phyloP scores from a whole-genome alignment of 2,329 filamentous ascomycete genomes.

The Alternaria gansuensis region DNA sequence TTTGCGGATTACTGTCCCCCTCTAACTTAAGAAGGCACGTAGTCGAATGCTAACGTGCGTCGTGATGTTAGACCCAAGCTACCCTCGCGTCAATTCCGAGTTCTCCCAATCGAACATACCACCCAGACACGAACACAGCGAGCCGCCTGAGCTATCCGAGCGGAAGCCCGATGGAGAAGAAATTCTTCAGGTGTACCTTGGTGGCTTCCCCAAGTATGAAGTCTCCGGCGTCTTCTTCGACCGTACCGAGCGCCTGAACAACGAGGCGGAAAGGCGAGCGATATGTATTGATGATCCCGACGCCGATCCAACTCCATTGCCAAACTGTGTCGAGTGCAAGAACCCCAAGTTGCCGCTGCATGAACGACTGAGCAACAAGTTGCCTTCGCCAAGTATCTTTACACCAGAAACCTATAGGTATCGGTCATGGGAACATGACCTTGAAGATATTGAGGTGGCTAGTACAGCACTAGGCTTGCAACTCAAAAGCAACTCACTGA shows the following conservation, averaged over 20 bases:
- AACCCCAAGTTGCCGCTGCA: not conserved
- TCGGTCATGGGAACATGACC: not conserved
- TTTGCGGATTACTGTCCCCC: not conserved
- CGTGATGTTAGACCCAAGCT: not conserved
- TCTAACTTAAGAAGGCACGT: not conserved
- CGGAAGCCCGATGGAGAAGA: not conserved
- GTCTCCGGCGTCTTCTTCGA: not conserved
- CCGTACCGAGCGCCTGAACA: not conserved
- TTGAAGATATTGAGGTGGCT: not conserved
- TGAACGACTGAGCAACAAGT: not conserved
- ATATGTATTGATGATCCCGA: not conserved
- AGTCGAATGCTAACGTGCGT: not conserved
- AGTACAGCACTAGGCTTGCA: not conserved
- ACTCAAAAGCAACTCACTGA: not conserved
- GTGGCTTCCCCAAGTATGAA: not conserved
- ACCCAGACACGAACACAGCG: not conserved
- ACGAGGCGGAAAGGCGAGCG: not conserved
- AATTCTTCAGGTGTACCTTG: not conserved
- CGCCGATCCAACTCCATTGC: not conserved
- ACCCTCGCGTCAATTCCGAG: not conserved
- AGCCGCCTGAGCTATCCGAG: not conserved
- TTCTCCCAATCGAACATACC: not conserved
- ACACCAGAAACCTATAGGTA: slow-evolving; percentile 1
- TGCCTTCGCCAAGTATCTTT: slow-evolving; percentile 2
- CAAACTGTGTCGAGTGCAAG: not conserved